Base-by-base conservation (phyloP, 1,139 yeast genomes). In the Sporopachydermia cereana region DNA sequence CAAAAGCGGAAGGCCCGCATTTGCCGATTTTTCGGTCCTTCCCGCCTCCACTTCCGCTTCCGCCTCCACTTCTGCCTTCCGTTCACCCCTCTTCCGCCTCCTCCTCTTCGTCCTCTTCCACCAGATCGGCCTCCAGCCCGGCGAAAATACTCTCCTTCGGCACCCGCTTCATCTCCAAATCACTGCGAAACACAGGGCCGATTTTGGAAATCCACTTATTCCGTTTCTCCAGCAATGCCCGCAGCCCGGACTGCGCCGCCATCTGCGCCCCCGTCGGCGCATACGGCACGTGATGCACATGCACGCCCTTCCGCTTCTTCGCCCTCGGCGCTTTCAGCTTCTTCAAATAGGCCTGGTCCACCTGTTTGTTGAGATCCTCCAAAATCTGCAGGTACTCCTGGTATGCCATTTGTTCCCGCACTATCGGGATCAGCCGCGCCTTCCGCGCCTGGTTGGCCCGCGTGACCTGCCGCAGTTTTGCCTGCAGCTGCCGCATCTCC, bases 361-460 rank as follows among this genome's bases (percentile, higher is more conserved):
- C 91, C 62, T 93, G 98, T 59, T 89, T 91, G 60, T 93, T 96
- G 53, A 93, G 69, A 58, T 91, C 97, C 48, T 91, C 97, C 50
- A 89, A 64, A 46, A 93, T 88, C 14, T 93, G 84, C 47, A 80
- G 69, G 59, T 86, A 93, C 60, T 93, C 98, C 60, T 91, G 96
- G 76, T 91, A 91, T 23, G 97, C 96, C 56, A 93, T 71, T 55
- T 85, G 95, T 50, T 84, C 94, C 55, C 88, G 91, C n/a, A 89
- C 73, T 0, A 82, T 55, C 1, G 95, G 94, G 24, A 80, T 65
- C 44, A 93, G 61, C 42, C 69, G 66, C 51, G 76, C 73, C 58
- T 84, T 84, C 50, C 89, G 71, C 48, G 74, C 76, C 49, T 79
- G 73, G 59, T 93, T 91, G 47, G 76, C 67, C 24, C 67, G 68